Base-by-base conservation (phyloP, 257 asterid species). In the Gardenia jasminoides region DNA sequence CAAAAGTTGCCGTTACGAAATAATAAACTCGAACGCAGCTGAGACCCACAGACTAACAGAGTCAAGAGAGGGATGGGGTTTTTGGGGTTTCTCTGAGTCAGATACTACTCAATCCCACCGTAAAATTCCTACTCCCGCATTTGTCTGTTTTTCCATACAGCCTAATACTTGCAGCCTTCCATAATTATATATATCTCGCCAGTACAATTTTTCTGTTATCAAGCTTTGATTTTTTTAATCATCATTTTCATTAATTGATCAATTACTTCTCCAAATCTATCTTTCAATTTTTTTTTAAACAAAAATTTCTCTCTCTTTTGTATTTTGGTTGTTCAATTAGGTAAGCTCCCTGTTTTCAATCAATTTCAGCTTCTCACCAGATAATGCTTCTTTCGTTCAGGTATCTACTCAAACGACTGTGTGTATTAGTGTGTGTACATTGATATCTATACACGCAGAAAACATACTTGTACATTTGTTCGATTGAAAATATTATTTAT, bases 41-140 rank as follows among this genome's bases (percentile, higher is more conserved):
- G 26, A 17, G 26, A 56, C 6, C 2, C 6, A 15, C 61, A 16
- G 24, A 19, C 24, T 26, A 10, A 61, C n/a, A 54, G 33, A 61
- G 17, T 61, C 33, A 54, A 54, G 7, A 20, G 5, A 50, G 2
- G 9, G 16, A 54, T 19, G 54, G 31, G 54, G 33, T 7, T 44
- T 70, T n/a, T 72, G 76, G 76, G 64, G 43, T 72, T 72, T 72
- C 44, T 17, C 56, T 72, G 16, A 28, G 28, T 72, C 76, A 72
- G 62, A 15, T 72, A 17, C 71, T 0, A 46, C 71, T 31, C 71
- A 31, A 31, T 58, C 39, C 11, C 76, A n/a, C 19, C 5, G 31
- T 47, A 41, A 71, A 13, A 2, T 47, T 0, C 11, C 8, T 46
- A 19, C 76, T 24, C 76, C 41, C 46, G 6, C 65, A 28, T 43